A percentile compares a stretch with the other conserved stretches of the same genome.
Conservation (phyloP, 202 grass and related monocot genomes). For the Elaeis oleifera region DNA sequence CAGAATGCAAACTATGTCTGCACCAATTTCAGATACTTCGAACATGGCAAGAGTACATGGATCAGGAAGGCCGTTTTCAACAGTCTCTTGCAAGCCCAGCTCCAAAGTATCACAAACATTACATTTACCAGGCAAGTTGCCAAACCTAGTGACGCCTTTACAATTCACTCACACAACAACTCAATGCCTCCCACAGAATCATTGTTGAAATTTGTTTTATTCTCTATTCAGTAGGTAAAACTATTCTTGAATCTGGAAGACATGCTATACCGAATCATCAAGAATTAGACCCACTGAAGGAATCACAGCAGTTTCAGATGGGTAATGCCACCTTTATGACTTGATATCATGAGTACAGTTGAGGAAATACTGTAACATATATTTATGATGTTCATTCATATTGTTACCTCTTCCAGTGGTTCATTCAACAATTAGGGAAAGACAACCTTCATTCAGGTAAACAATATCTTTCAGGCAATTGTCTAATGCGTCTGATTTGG, state of each 20-base stretch:
- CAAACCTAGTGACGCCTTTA: too few species aligned
- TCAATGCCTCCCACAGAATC: too few species aligned
- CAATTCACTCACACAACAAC: too few species aligned
- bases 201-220: not conserved
- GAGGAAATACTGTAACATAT: not conserved
- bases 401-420: conserved; percentile 30
- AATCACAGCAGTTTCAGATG: conserved; percentile 45
- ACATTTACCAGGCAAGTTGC: conserved; percentile 67
- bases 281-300: conserved; percentile 32
- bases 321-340: conserved; percentile 30
- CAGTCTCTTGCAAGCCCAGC: conserved; percentile 67
- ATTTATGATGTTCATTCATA: conserved; percentile 8
- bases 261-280: conserved; percentile 41
- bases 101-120: conserved; percentile 70
- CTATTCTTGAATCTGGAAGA: conserved; percentile 46
- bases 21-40: conserved; percentile 50
- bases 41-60: conserved; percentile 55
- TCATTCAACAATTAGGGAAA: conserved; percentile 28
- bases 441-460: conserved; percentile 58
- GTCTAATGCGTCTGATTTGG: not conserved
- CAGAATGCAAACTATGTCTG: too few species aligned
- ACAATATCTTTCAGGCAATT: conserved; percentile 16
- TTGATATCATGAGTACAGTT: not conserved
- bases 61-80: conserved; percentile 69
- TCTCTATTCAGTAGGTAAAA: conserved; percentile 32